Percentiles rank a stretch among this genome's conserved stretches.
Evolutionary conservation across 495 filamentous ascomycete genomes (phyloP).

Genomic region (Aspergillus steynii): DNA sequence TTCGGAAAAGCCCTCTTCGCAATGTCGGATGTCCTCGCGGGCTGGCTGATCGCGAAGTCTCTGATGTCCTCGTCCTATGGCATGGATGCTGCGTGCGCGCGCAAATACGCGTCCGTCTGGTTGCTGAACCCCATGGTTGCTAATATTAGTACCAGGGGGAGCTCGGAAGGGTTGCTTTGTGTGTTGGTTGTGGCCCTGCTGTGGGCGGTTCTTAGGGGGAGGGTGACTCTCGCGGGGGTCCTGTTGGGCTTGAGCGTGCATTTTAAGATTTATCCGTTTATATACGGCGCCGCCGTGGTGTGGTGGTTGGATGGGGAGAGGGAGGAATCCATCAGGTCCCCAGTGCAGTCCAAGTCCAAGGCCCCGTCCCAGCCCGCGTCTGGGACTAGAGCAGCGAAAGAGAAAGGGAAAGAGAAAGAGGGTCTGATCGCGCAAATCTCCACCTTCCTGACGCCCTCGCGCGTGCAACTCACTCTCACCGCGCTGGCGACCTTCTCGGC

Average conservation of each 20-base stretch:
- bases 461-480: slow-evolving; percentile 61
- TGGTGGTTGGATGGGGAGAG: slow-evolving; percentile 76
- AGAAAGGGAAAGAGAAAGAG: neutral
- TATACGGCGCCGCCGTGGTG: slow-evolving; percentile 83
- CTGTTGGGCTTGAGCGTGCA: slow-evolving; percentile 85
- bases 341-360: neutral
- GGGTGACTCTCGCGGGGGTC: slow-evolving; percentile 65
- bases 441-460: slow-evolving; percentile 60
- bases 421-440: slow-evolving; percentile 25
- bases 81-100: slow-evolving; percentile 53
- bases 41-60: slow-evolving; percentile 76
- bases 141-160: slow-evolving; percentile 89
- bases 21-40: slow-evolving; percentile 76
- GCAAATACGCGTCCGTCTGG: slow-evolving; percentile 83
- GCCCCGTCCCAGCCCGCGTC: neutral
- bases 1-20: slow-evolving; percentile 91
- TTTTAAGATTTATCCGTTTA: slow-evolving; percentile 98
- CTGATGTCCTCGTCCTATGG: slow-evolving; percentile 41
- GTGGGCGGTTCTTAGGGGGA: slow-evolving; percentile 68
- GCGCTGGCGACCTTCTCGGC: slow-evolving; percentile 69
- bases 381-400: neutral
- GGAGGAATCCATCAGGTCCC: slow-evolving; percentile 14
- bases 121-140: slow-evolving; percentile 97
- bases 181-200: slow-evolving; percentile 78
- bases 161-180: slow-evolving; percentile 86